phyloP scores from a whole-genome alignment of 257 asterid species.

The Nicotiana obtusifolia region DNA sequence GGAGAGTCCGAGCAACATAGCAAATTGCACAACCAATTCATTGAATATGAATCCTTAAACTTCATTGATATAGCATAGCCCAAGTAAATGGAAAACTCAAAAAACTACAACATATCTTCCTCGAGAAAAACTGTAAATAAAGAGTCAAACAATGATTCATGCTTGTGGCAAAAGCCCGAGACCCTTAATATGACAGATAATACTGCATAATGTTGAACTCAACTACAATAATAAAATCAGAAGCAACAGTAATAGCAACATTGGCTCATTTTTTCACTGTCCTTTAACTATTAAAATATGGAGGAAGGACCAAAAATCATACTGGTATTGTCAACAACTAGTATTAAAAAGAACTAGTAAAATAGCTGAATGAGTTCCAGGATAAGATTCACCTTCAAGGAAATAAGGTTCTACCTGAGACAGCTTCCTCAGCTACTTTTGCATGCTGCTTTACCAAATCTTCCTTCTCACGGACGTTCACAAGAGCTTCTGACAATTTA shows the following conservation, averaged over 20 bases:
- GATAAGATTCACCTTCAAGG: constrained; percentile 5
- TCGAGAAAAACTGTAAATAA: background rate
- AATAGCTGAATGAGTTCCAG: background rate
- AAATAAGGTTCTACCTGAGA: constrained; percentile 49
- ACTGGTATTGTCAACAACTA: background rate
- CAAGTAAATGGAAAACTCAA: background rate
- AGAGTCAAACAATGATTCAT: background rate
- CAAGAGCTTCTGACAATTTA: constrained; percentile 74
- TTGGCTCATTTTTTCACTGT: background rate
- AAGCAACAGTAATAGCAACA: background rate
- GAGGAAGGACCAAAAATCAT: background rate
- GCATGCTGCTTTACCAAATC: constrained; percentile 86
- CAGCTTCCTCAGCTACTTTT: constrained; percentile 98
- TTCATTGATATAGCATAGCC: background rate
- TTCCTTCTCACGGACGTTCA: constrained; percentile 60
- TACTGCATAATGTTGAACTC: background rate
- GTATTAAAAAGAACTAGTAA: background rate
- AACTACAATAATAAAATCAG: background rate
- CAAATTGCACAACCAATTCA: background rate
- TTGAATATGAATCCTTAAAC: background rate
- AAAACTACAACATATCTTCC: background rate
- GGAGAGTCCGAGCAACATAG: no score
- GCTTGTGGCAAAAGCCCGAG: background rate
- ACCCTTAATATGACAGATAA: background rate
- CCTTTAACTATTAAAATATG: background rate